Conservation (phyloP, 2,329 filamentous ascomycete species). For the Pseudogymnoascus sp. region DNA sequence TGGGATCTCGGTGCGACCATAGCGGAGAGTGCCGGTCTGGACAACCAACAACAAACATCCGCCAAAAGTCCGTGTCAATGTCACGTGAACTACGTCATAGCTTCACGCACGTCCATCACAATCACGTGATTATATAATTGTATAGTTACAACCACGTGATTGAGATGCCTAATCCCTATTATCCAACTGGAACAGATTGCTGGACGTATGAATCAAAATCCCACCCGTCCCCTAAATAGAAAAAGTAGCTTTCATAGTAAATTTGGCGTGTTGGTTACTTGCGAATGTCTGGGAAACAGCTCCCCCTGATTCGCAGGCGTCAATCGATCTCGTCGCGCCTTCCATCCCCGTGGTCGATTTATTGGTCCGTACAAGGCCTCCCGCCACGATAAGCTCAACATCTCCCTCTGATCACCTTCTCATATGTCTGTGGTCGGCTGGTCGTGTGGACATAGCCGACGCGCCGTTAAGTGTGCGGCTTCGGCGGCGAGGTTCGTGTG, state of each 20-base stretch:
- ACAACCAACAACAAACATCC: not conserved
- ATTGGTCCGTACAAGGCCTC: not conserved
- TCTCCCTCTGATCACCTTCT: not conserved
- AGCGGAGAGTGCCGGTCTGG: not conserved
- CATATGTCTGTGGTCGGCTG: not conserved
- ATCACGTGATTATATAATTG: not conserved
- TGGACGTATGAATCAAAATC: not conserved
- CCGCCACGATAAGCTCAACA: not conserved
- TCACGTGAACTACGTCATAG: not conserved
- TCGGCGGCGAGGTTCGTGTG: not conserved
- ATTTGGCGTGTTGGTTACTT: not conserved
- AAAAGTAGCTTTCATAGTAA: not conserved
- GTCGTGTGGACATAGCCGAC: not conserved
- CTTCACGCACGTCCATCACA: not conserved
- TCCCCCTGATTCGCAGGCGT: not conserved
- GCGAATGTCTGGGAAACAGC: not conserved
- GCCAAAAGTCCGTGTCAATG: not conserved
- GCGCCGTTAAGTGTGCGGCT: not conserved
- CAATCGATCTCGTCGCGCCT: not conserved
- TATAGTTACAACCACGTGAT: not conserved
- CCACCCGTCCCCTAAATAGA: not conserved
- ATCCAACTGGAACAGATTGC: not conserved
- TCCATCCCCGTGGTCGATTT: not conserved
- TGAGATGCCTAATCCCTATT: not conserved
- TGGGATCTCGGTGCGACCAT: not conserved